Evolutionary conservation across 2,329 filamentous ascomycete species (phyloP), one percentile per base, ranked within the genome.

Genomic region (Fusarium sp.): DNA sequence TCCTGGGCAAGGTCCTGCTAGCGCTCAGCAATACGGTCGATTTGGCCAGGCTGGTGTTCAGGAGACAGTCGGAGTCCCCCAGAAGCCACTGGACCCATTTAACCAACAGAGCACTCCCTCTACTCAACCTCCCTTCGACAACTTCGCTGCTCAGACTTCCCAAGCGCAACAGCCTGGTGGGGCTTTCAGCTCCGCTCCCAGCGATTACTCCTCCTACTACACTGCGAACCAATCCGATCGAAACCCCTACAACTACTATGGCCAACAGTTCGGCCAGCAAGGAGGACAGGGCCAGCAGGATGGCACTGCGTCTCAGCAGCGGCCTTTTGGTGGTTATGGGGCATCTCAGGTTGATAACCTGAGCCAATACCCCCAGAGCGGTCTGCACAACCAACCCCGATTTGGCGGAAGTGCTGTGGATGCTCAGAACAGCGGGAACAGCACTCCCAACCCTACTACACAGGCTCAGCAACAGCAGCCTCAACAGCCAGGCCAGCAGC

Each of bases 11-110:
- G 87, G 84, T 77, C 87, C 87, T 77, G 86, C 85, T 68, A 88
- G 86, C 79, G 87, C 89, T 78, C 90, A 90, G 79, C 90, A 93
- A 78, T 95, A 91, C 78, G 90, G 89, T 66, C 91, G 93, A 64
- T 95, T 92, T 79, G 89, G 88, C 56, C 92, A 92, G 78, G 80
- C 87, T 60, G 86, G 86, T 61, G 82, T 87, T 39, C 91, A 91
- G 64, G 92, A 94, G 62, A 83, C 87, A 62, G 83, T 87, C 63
- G 83, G 87, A 64, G 83, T 87, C 48, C 85, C 89, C 26, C 93
- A 94, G 83, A 98, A 98, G 86, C 90, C 93, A 5, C 95, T 95
- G 82, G 96, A 98, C 80, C 90, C 94, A 1, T 98, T 98, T 81
- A 90, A 88, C 76, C 94, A 97, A 81, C 94, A 95, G 80, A 88